phyloP scores from a whole-genome alignment of 257 asterid species.

The Ballota nigra region DNA sequence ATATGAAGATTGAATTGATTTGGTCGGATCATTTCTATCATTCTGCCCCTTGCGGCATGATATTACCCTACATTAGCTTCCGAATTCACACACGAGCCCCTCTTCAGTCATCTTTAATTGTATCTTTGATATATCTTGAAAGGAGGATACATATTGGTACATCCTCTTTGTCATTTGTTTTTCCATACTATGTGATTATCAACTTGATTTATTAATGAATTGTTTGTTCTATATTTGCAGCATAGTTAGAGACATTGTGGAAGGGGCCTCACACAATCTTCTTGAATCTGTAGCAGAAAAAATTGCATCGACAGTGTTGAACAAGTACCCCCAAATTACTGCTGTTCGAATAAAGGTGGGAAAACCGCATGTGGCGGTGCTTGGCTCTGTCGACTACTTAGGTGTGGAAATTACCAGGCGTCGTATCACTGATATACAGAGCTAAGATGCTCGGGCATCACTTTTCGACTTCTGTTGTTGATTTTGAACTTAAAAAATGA shows the following conservation, averaged over 20 bases:
- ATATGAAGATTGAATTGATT: too few species aligned
- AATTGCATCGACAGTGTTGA: constrained; percentile 57
- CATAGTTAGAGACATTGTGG: constrained; percentile 63
- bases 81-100: too few species aligned
- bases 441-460: constrained; percentile 18
- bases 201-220: neutral
- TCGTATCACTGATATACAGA: constrained; percentile 21
- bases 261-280: constrained; percentile 75
- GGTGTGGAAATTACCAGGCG: constrained; percentile 75
- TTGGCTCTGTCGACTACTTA: constrained; percentile 74
- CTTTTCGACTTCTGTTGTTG: neutral
- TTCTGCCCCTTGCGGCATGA: too few species aligned
- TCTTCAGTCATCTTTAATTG: neutral
- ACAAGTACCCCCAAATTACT: constrained; percentile 47
- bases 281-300: constrained; percentile 75
- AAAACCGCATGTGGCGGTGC: constrained; percentile 89
- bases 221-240: constrained; percentile 36
- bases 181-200: neutral
- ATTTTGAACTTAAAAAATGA: neutral
- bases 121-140: neutral
- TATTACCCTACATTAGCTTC: too few species aligned
- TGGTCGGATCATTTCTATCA: too few species aligned
- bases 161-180: neutral
- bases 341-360: constrained; percentile 75
- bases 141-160: too few species aligned